Evolutionary conservation across 202 grass and related monocot genomes (phyloP), one percentile per base, ranked within the genome.

Genomic region (Setaria viridis): DNA sequence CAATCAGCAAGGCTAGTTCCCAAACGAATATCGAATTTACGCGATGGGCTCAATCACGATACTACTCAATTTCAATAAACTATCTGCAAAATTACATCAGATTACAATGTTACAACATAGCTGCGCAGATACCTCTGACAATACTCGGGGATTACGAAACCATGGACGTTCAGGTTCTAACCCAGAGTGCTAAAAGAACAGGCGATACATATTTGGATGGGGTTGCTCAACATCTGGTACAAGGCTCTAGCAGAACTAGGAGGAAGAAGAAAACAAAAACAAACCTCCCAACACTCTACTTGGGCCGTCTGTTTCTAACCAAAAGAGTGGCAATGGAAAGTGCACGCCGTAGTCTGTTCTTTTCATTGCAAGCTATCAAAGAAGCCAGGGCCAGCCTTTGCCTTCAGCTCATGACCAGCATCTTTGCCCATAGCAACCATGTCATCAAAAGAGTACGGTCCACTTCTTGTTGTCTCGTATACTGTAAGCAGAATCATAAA

Each of bases 371-470:
- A 78, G 82, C 94, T 92, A 90, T 90, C 80, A 72, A 97, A 99
- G 90, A 99, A 99, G 71, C 77, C 82, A n/a, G 90, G 89, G 4
- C 94, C 90, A 66, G 94, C 94, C 78, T 77, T 94, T 69, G 92
- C 81, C 76, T 93, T 91, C 83, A 99, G 90, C 67, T 97, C 97
- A 11, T 91, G 83, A 45, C 97, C 92, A 2, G 92, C 92, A 87
- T 97, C 97, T 90, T 88, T 91, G 9, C 97, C 97, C 75, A 99
- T 91, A 65, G 86, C 92, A 21, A 99, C 88, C 97, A 99, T 99
- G 76, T 91, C 94, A 45, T 94, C 85, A 8, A 90, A 87, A 55
- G 83, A 72, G 90, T 93, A 94, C 4, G 82, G 17, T 17, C 97
- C 94, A 87, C 46, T 94, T 90, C 89, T 94, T 85, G 94, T 83